phyloP scores from a whole-genome alignment of 2,329 filamentous ascomycete species.

The Ceratocystis papillata region DNA sequence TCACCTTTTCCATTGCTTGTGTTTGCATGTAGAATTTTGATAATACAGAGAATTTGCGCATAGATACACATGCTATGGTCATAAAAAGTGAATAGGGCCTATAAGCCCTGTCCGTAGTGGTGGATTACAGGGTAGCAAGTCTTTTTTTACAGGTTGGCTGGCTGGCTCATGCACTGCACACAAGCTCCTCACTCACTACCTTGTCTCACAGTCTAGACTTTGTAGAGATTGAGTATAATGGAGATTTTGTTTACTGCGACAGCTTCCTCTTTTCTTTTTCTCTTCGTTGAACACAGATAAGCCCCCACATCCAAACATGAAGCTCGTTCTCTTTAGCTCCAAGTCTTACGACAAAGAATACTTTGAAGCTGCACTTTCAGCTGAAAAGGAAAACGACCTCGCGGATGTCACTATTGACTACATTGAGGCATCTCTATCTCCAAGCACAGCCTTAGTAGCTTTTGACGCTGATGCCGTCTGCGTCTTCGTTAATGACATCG shows the following conservation, averaged over 20 bases:
- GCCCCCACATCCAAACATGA: constrained; percentile 33
- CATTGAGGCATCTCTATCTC: constrained; percentile 47
- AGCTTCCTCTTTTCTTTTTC: not conserved
- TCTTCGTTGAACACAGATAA: not conserved
- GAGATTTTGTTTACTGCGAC: too few relatives aligned
- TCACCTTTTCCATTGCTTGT: not conserved
- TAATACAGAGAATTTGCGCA: not conserved
- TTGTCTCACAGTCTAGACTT: too few relatives aligned
- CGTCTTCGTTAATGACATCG: constrained; percentile 56
- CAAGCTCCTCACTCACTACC: too few relatives aligned
- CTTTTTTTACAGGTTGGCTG: not conserved
- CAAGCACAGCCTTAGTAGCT: constrained; percentile 47
- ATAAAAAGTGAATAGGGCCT: not conserved
- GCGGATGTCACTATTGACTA: constrained; percentile 41
- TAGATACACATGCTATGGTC: not conserved
- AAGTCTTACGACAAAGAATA: constrained; percentile 53
- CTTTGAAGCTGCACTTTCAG: constrained; percentile 37
- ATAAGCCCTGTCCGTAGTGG: not conserved
- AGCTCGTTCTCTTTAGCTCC: constrained; percentile 53
- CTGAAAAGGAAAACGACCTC: constrained; percentile 29
- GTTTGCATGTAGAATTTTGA: not conserved
- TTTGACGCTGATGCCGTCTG: constrained; percentile 47
- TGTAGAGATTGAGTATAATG: too few relatives aligned
- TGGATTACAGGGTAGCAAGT: not conserved
- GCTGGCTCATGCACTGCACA: not conserved